Evolutionary conservation across 192 early-diverging fungal species (phyloP), one percentile per base, ranked within the genome.

Genomic region (Podila verticillata): DNA sequence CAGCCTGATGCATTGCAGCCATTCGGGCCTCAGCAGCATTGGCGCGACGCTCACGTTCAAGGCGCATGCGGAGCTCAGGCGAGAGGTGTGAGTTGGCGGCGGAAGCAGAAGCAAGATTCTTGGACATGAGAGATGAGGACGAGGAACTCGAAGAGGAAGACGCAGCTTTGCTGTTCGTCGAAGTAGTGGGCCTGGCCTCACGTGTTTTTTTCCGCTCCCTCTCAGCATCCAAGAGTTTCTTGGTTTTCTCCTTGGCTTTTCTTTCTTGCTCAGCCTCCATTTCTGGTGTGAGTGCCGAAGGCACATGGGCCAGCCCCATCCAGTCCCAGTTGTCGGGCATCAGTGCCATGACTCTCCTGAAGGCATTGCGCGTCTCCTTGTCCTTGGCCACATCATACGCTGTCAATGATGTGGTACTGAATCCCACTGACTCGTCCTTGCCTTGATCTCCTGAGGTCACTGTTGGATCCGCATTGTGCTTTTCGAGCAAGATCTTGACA

Each of bases 11-110:
- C 47, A 68, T 51, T n/a, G 59, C 60, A 31, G 48, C 56, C 61
- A 92, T 85, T 31, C 93, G 81, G 13, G 90, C 89, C 70, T 96
- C 94, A 4, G 93, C 93, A 4, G 94, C 94, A 62, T 86, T 74
- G 2, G 93, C 93, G 36, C 93, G 88, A 61, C 92, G 90, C 65
- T 96, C 95, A 49, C 95, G 83, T 66, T 96, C 95, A 30, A 96
- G 71, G 54, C 87, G 78, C 81, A 86, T 87, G 7, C 92, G 82
- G 63, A 84, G 82, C 78, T 96, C 95, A 1, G 93, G 89, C 15
- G 92, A 80, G 66, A 89, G 70, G 17, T 84, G 81, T 1, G 86
- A 85, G 28, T 80, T 82, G 19, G 67, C 84, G 39, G 51, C 79
- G 29, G 54, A 62, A 17, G 66, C 72, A 36, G 61, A 63, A 15